phyloP scores from a whole-genome alignment of 2,329 filamentous ascomycete genomes.

The Nemania sp. region DNA sequence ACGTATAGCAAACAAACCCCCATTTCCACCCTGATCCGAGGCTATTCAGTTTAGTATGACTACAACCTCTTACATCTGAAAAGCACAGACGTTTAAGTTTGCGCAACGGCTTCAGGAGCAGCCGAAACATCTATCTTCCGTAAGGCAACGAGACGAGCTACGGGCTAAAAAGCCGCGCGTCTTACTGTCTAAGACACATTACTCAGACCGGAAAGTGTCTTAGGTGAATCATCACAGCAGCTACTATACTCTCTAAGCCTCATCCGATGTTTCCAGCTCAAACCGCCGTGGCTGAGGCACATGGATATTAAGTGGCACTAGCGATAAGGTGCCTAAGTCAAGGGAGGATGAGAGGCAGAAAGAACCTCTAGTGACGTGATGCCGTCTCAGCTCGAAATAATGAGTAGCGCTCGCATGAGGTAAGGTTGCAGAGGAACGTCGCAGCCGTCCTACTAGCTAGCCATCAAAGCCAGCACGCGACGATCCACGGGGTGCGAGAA shows the following conservation, averaged over 20 bases:
- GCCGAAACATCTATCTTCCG: background rate
- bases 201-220: background rate
- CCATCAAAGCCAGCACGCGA: background rate
- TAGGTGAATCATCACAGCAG: background rate
- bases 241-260: background rate
- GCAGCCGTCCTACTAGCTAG: background rate
- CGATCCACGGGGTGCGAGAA: conserved; percentile 5
- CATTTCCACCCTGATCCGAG: background rate
- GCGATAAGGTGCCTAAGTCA: background rate
- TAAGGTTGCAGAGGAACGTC: background rate
- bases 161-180: background rate
- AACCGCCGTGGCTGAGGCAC: background rate
- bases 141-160: background rate
- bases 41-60: background rate
- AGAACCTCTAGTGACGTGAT: conserved; percentile 4
- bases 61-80: background rate
- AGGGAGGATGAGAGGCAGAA: background rate
- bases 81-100: background rate
- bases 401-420: conserved; percentile 4
- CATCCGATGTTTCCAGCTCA: background rate
- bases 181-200: background rate
- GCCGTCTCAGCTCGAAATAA: conserved; percentile 2
- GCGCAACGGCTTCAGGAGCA: background rate
- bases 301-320: background rate
- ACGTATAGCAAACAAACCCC: background rate